phyloP scores from a whole-genome alignment of 2,329 filamentous ascomycete species.

The Epicoccum nigrum region DNA sequence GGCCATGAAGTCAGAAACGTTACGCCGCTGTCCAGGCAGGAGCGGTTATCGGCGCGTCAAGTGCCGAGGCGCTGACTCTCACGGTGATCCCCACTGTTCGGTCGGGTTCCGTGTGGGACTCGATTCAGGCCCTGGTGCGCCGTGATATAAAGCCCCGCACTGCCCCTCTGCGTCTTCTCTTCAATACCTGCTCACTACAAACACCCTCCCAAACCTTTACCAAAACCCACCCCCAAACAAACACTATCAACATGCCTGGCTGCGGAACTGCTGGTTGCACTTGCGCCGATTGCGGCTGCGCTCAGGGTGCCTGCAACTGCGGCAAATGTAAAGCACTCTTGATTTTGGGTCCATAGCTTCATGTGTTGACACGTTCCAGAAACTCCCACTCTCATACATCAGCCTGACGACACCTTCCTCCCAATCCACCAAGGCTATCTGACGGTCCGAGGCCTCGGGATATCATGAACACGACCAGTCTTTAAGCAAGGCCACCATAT shows the following conservation, averaged over 20 bases:
- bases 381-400: background rate
- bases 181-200: constrained; percentile 3
- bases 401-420: background rate
- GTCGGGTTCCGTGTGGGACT: constrained; percentile 6
- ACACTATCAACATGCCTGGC: constrained; percentile 40
- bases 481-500: constrained; percentile 2
- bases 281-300: constrained; percentile 44
- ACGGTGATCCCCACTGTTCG: constrained; percentile 1
- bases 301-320: constrained; percentile 42
- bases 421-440: background rate
- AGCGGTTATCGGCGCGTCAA: constrained; percentile 28
- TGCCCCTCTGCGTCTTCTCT: constrained; percentile 10
- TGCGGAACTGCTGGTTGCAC: constrained; percentile 44
- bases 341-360: background rate
- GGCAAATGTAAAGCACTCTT: constrained; percentile 13
- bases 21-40: constrained; percentile 11
- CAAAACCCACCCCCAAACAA: constrained; percentile 14
- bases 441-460: constrained; percentile 4
- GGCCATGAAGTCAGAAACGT: constrained; percentile 4
- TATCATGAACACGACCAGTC: background rate
- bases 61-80: constrained; percentile 18
- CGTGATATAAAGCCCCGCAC: constrained; percentile 12
- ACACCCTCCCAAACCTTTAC: background rate
- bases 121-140: background rate
- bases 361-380: constrained; percentile 6